Evolutionary conservation across 805 yeast genomes (phyloP), one percentile per base, ranked within the genome.

Genomic region (Sugiyamaella boreocaroliniensis): DNA sequence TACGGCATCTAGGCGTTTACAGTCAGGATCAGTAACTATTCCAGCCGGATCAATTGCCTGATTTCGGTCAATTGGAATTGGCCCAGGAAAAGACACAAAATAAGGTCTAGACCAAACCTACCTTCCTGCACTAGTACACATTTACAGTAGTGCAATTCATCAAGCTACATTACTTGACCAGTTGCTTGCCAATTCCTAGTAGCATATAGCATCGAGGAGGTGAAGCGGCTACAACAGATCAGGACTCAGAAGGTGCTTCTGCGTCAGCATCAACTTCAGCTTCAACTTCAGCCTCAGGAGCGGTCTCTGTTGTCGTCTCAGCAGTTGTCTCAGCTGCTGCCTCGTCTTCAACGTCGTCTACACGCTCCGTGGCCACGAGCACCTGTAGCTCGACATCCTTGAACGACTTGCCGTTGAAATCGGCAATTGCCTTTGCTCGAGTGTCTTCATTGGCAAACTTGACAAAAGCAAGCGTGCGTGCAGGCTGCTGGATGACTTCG

Each of bases 341-440:
- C 32, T 49, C 53, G 16, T 47, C 29, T 45, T 51, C 50, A 16
- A 52, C 52, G 57, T 53, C 55, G 11, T 49, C 51, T 2, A 48
- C 53, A 40, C 82, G 73, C 62, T 83, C 87, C 57, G 86, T 77
- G 18, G 96, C 96, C 60, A 83, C 77, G 58, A 83, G 84, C 54
- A 85, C 88, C 45, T 77, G 71, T 54, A 89, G 71, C 48, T 74
- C 75, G 67, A 86, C 79, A 48, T 85, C 96, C 55, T 80, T 79
- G 60, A 85, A 71, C 49, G 75, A 77, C 62, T 75, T 76, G 50
- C 89, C 95, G 58, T 85, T 77, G 68, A 82, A 82, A 62, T 80
- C 79, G 40, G 75, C 80, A 55, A 87, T 79, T n/a, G 95, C 96
- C 65, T 74, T 71, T 62, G 77, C 70, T 63, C 88, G 95, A 45